Base-by-base conservation (phyloP, 1,284 basidiomycete species). In the Cryptococcus sp. region DNA sequence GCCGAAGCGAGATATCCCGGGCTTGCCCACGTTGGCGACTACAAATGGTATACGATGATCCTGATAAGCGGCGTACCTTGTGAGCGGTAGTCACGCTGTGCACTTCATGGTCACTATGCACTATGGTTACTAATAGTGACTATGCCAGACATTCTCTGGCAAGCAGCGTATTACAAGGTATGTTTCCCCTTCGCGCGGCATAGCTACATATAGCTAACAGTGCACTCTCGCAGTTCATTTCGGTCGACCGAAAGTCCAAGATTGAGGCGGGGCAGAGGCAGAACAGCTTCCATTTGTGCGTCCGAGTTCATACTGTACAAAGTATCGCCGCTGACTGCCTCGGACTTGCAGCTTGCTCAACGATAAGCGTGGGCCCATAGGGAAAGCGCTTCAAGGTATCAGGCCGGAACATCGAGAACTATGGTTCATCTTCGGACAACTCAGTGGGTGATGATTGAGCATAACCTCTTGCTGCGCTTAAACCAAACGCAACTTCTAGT, bases 81-180 rank as follows among this genome's bases (percentile, higher is more conserved):
- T 78, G 41, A 64, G 74, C 65, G 31, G 16, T n/a, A 2, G 42
- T 45, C 42, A 13, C 8, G 42, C n/a, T n/a, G n/a, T 22, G 6
- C 16, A n/a, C 16, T 15, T n/a, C 8, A n/a, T 45, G 15, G 15
- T 11, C 42, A n/a, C 16, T 45, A 25, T 25, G 11, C 42, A n/a
- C 16, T 45, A 25, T 25, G 11, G n/a, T 45, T 6, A 45, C 22
- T 45, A 13, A 45, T n/a, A n/a, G 4, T 19, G 42, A 45, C 13
- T 35, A 3, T 10, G 5, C 40, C 64, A 93, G 91, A 93, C 78
- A 80, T 90, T 47, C 82, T 90, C 42, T 95, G 92, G 92, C 92
- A 94, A 81, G 74, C 86, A 19, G 77, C 92, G 42, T 95, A 95
- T 70, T 94, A 90, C 88, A 93, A 93, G 82, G 88, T 88, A 51